Conservation (phyloP, 495 filamentous ascomycete species). For the Podospora sp. region DNA sequence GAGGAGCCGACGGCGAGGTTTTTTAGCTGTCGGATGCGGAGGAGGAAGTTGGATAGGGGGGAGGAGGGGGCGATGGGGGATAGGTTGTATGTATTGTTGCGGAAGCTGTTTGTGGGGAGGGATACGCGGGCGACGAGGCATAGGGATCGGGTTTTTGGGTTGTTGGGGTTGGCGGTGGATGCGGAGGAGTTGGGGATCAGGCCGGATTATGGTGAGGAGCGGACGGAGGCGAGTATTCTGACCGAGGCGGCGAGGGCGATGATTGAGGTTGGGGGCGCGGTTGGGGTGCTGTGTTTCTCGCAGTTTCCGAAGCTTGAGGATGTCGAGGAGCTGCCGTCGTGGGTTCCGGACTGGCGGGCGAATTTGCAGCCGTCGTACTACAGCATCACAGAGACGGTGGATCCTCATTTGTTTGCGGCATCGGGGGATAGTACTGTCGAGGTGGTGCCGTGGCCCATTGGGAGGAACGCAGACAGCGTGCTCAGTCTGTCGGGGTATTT, state of each 20-base stretch:
- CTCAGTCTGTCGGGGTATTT: slow-evolving; percentile 9
- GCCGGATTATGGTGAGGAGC: slow-evolving; percentile 13
- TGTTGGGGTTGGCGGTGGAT: slow-evolving; percentile 23
- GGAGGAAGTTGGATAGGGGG: not conserved
- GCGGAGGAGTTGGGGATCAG: slow-evolving; percentile 18
- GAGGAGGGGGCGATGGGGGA: not conserved
- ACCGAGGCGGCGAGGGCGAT: slow-evolving; percentile 19
- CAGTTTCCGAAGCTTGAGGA: slow-evolving; percentile 15
- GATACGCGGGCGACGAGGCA: not conserved
- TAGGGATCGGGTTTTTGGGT: slow-evolving; percentile 21
- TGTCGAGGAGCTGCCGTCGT: slow-evolving; percentile 10
- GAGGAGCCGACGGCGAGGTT: slow-evolving; percentile 3
- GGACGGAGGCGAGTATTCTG: not conserved
- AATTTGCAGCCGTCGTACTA: not conserved
- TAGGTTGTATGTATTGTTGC: slow-evolving; percentile 14
- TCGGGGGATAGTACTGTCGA: slow-evolving; percentile 10
- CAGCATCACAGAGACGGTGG: not conserved
- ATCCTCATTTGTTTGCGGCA: slow-evolving; percentile 7
- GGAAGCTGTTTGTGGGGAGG: slow-evolving; percentile 7
- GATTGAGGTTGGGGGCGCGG: slow-evolving; percentile 4
- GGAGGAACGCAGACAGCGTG: not conserved
- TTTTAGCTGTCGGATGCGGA: not conserved
- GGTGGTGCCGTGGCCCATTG: not conserved
- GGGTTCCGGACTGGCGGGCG: slow-evolving; percentile 23
- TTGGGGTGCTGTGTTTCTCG: slow-evolving; percentile 14